Conservation (phyloP, 352 stramenopile species). For the Phytophthora hibernalis region DNA sequence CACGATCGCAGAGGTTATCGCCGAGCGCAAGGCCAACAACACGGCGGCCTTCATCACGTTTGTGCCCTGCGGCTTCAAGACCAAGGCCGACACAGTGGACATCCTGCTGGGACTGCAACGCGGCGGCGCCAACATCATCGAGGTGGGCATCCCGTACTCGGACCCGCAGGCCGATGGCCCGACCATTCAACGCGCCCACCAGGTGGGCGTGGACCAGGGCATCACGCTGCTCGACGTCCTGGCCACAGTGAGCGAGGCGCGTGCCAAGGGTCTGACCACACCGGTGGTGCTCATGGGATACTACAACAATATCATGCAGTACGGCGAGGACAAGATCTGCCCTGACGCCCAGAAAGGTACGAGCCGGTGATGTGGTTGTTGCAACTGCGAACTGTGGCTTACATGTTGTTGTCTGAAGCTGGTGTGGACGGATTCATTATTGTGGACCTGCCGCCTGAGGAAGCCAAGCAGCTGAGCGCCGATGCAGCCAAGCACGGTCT, state of each 20-base stretch:
- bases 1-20: constrained; percentile 73
- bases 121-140: constrained; percentile 97
- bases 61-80: constrained; percentile 96
- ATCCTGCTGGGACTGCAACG: constrained; percentile 97
- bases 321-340: constrained; percentile 94
- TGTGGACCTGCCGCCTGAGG: constrained; percentile 97
- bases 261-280: constrained; percentile 91
- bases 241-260: constrained; percentile 91
- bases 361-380: neutral
- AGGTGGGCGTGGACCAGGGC: constrained; percentile 95
- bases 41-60: constrained; percentile 97
- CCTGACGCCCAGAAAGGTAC: constrained; percentile 75
- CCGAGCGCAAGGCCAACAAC: constrained; percentile 68
- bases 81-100: constrained; percentile 94
- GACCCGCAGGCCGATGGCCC: constrained; percentile 98
- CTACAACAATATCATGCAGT: constrained; percentile 99
- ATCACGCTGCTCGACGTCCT: constrained; percentile 95
- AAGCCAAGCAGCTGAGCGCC: constrained; percentile 91
- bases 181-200: constrained; percentile 96
- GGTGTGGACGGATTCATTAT: constrained; percentile 98
- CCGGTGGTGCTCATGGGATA: constrained; percentile 99
- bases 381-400: neutral
- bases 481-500: constrained; percentile 92
- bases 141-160: constrained; percentile 97
- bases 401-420: constrained; percentile 41